Evolutionary conservation across 2,329 filamentous ascomycete species (phyloP).

Genomic region (Trichoderma oligosporum): DNA sequence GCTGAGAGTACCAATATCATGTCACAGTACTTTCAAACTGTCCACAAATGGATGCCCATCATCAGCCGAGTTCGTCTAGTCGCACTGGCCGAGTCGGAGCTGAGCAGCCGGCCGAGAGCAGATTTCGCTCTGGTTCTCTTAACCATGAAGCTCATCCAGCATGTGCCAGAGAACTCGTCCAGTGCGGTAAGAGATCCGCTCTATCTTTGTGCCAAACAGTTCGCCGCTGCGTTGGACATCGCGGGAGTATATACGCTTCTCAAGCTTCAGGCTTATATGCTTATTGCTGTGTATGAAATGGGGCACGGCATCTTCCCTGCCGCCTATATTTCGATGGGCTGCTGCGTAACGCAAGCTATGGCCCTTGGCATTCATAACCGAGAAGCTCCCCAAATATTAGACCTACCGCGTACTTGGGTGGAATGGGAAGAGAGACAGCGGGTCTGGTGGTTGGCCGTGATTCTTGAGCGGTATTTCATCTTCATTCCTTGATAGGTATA

Average conservation of each 20-base stretch:
- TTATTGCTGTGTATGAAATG: conserved; percentile 34
- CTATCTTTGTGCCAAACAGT: conserved; percentile 22
- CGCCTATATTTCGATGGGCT: conserved; percentile 31
- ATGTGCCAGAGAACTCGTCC: conserved; percentile 13
- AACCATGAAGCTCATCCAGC: conserved; percentile 27
- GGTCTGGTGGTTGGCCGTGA: conserved; percentile 33
- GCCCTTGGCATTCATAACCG: conserved; percentile 18
- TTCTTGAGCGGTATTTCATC: conserved; percentile 31
- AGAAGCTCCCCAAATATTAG: conserved; percentile 27
- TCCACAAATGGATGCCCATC: conserved; percentile 21
- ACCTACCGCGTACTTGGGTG: conserved; percentile 27
- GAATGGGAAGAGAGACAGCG: conserved; percentile 33
- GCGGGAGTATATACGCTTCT: conserved; percentile 25
- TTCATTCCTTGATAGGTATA: background rate
- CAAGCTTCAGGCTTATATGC: conserved; percentile 28
- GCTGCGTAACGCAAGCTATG: conserved; percentile 27
- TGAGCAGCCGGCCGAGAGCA: background rate
- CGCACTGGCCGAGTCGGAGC: background rate
- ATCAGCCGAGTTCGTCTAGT: conserved; percentile 14
- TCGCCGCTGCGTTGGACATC: conserved; percentile 23
- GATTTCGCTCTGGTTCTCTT: conserved; percentile 24
- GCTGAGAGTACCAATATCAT: background rate
- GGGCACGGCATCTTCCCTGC: conserved; percentile 35
- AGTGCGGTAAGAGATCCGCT: conserved; percentile 10
- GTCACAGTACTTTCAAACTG: conserved; percentile 18